phyloP scores from a whole-genome alignment of 305 asterid genomes.

The Fraxinus sp. region DNA sequence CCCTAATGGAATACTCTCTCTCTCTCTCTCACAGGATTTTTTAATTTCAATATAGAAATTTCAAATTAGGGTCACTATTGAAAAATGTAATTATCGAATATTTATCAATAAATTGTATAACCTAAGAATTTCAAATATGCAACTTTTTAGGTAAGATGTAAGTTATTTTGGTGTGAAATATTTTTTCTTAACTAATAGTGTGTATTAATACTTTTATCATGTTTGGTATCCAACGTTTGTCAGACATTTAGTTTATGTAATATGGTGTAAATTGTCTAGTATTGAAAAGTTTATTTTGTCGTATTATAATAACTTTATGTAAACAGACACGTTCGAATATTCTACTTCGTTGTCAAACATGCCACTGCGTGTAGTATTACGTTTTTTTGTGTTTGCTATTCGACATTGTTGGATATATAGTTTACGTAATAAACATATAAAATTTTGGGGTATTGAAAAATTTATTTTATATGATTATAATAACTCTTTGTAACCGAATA shows the following conservation, averaged over 20 bases:
- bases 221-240: neutral
- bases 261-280: neutral
- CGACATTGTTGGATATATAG: neutral
- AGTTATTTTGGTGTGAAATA: neutral
- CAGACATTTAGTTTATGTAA: neutral
- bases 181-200: neutral
- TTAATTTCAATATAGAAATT: neutral
- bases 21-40: neutral
- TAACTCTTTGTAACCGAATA: neutral
- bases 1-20: neutral
- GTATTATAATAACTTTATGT: neutral
- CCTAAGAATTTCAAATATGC: neutral
- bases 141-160: neutral
- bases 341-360: neutral
- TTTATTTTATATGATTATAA: neutral
- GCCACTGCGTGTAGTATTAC: neutral
- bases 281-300: neutral
- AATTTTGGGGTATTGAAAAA: neutral
- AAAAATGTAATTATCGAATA: neutral
- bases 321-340: neutral
- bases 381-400: neutral
- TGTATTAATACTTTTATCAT: neutral
- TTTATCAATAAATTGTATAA: neutral
- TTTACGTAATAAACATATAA: neutral
- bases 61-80: neutral